phyloP scores from a whole-genome alignment of 305 asterid species.

The Petunia hybrid region DNA sequence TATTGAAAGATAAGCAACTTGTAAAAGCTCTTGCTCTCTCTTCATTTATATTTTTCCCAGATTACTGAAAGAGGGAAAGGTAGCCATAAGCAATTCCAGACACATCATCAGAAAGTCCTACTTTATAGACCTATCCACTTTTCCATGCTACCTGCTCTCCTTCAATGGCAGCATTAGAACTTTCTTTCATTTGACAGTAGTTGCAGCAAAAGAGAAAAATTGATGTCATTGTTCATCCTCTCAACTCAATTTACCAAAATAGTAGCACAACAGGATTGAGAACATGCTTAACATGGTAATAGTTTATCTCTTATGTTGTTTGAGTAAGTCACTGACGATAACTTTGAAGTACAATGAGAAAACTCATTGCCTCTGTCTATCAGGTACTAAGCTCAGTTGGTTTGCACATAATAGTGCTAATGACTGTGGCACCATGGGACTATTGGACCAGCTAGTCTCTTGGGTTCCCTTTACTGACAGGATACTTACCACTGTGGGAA shows the following conservation, averaged over 20 bases:
- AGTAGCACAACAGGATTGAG: no score
- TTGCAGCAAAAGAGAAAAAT: slow-evolving; percentile 34
- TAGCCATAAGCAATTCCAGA: slow-evolving; percentile 68
- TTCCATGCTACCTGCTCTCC: slow-evolving; percentile 84
- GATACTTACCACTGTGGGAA: slow-evolving; percentile 75
- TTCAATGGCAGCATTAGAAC: slow-evolving; percentile 74
- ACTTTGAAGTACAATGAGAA: no score
- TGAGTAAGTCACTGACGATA: no score
- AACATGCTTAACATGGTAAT: no score
- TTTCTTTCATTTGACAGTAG: slow-evolving; percentile 59
- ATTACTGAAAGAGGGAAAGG: slow-evolving; percentile 63
- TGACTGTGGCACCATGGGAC: slow-evolving; percentile 79
- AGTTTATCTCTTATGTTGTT: no score
- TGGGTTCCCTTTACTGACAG: slow-evolving; percentile 71
- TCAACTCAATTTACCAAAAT: no score
- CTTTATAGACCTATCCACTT: slow-evolving; percentile 64
- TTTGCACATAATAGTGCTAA: slow-evolving; percentile 69
- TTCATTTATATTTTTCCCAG: slow-evolving; percentile 59
- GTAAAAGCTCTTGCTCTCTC: slow-evolving; percentile 73
- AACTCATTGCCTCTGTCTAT: background rate
- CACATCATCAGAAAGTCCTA: slow-evolving; percentile 65
- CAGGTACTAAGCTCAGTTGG: slow-evolving; percentile 57
- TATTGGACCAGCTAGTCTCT: slow-evolving; percentile 75
- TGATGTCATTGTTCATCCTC: no score
- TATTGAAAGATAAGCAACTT: slow-evolving; percentile 52